These are phyloP conservation scores for Fusarium floridanum DNA, from an alignment of 2,329 filamentous ascomycete species.

Conservation along the genomic window DNA sequence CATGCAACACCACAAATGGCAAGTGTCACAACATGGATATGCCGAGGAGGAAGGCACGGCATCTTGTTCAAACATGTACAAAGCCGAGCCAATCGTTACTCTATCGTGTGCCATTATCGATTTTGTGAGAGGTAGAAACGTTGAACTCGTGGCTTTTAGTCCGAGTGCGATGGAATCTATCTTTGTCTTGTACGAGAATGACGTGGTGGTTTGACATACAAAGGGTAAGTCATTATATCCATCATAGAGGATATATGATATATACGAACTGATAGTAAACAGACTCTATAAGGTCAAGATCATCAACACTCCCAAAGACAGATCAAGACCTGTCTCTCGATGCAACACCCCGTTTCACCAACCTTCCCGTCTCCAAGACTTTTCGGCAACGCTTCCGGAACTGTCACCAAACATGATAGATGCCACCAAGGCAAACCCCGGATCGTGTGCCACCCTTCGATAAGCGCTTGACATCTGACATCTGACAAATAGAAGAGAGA, in stretches of 20 bases:
- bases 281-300: not conserved
- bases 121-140: not conserved
- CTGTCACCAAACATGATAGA: not conserved
- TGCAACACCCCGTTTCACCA: not conserved
- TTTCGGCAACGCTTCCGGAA: not conserved
- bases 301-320: not conserved
- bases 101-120: not conserved
- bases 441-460: not conserved
- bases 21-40: conserved; percentile 18
- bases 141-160: conserved; percentile 2
- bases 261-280: not conserved
- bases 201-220: not conserved
- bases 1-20: not conserved
- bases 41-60: conserved; percentile 6
- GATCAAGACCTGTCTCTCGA: not conserved
- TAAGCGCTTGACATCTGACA: not conserved
- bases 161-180: conserved; percentile 3
- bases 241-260: not conserved
- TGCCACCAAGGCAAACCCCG: not conserved
- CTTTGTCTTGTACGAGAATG: not conserved
- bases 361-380: not conserved
- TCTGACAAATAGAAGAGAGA: not conserved
- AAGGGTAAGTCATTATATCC: not conserved
- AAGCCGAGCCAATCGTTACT: not conserved
- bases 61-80: not conserved